phyloP scores from a whole-genome alignment of 1,284 basidiomycete species.

The Schizopora paradoxa region DNA sequence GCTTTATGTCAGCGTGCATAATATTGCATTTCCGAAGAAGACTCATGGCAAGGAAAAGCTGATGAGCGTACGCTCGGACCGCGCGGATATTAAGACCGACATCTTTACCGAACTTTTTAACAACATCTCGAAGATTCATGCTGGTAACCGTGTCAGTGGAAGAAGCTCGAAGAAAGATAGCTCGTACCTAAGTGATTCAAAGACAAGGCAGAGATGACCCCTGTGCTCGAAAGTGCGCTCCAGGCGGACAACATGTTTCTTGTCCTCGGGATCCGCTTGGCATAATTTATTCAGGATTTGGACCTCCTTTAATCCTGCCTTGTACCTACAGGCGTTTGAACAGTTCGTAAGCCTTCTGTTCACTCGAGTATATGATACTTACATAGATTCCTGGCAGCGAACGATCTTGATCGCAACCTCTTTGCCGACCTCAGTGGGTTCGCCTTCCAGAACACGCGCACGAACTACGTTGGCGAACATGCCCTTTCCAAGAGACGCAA shows the following conservation, averaged over 20 bases:
- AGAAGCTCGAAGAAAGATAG: constrained; percentile 4
- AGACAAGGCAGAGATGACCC: constrained; percentile 95
- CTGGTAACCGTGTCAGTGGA: constrained; percentile 36
- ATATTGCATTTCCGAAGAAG: constrained; percentile 85
- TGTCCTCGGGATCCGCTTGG: constrained; percentile 92
- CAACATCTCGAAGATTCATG: constrained; percentile 97
- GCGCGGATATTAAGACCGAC: constrained; percentile 95
- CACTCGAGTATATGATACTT: constrained; percentile 29
- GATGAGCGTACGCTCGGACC: constrained; percentile 96
- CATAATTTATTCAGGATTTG: constrained; percentile 84
- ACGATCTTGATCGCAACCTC: constrained; percentile 99
- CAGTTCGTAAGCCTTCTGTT: background rate
- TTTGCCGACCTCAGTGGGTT: constrained; percentile 55
- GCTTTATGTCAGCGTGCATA: constrained; percentile 98
- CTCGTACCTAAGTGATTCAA: constrained; percentile 84
- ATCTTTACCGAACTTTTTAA: constrained; percentile 99
- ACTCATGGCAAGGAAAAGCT: constrained; percentile 86
- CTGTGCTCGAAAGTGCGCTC: constrained; percentile 95
- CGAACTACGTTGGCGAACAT: constrained; percentile 98
- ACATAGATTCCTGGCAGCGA: constrained; percentile 96
- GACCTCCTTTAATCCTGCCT: constrained; percentile 91
- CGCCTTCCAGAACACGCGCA: constrained; percentile 77
- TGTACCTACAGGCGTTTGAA: constrained; percentile 58
- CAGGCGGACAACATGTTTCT: constrained; percentile 90
- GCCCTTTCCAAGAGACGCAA: constrained; percentile 90